Evolutionary conservation across 306 rosid species (phyloP).

Genomic region (Argentina anserina): DNA sequence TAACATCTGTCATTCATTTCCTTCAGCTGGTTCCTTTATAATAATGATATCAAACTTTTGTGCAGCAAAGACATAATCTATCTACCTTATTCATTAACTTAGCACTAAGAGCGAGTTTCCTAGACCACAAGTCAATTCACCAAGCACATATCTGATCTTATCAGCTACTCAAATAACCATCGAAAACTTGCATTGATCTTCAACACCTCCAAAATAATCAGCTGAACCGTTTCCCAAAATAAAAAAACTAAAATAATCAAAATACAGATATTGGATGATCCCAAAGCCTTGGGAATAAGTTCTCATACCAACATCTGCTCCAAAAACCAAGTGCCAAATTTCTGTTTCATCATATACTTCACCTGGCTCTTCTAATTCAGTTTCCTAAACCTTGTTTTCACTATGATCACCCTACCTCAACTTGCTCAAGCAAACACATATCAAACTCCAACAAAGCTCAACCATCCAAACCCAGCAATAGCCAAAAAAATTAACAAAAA

Average conservation of each 20-base stretch:
- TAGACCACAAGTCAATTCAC: conserved; percentile 11
- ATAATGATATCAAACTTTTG: not conserved
- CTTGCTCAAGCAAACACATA: conserved; percentile 16
- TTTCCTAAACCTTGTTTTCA: not conserved
- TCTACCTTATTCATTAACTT: not conserved
- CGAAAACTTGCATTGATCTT: not conserved
- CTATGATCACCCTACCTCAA: conserved; percentile 6
- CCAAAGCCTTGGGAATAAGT: conserved; percentile 6
- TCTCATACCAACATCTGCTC: conserved; percentile 14
- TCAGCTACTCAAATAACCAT: not conserved
- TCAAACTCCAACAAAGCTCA: not conserved
- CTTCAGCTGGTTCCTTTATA: conserved; percentile 6
- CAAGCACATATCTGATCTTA: not conserved
- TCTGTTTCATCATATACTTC: conserved; percentile 4
- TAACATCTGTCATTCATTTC: not conserved
- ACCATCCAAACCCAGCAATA: not conserved
- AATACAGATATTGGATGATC: not conserved
- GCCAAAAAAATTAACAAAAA: not conserved
- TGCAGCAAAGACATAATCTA: not conserved
- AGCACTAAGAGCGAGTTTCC: conserved; percentile 15
- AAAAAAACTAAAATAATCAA: not conserved
- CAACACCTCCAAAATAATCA: not conserved
- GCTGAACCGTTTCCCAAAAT: not conserved
- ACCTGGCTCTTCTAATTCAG: conserved; percentile 1
- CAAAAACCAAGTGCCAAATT: not conserved